Conservation (phyloP, 2,329 filamentous ascomycete species). For the Neodidymelliopsis sp. region DNA sequence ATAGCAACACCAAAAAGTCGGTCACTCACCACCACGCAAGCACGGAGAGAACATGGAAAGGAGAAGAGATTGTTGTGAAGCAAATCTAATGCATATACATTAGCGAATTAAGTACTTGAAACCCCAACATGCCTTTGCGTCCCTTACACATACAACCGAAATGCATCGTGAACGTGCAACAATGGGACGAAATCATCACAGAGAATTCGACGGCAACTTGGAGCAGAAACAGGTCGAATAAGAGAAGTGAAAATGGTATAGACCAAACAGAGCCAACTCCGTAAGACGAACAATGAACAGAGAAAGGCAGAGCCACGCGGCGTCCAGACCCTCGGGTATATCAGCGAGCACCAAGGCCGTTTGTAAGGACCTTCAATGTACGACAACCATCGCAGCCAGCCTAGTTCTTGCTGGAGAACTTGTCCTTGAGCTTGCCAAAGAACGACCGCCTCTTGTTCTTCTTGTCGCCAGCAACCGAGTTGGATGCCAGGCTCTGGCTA, state of each 20-base stretch:
- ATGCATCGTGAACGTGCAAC: conserved; percentile 2
- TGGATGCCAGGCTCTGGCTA: conserved; percentile 43
- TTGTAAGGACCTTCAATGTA: conserved; percentile 22
- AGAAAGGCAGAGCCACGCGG: conserved; percentile 24
- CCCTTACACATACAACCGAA: conserved; percentile 11
- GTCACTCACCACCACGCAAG: conserved; percentile 6
- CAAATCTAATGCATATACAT: conserved; percentile 32
- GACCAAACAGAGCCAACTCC: conserved; percentile 46
- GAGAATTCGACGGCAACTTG: conserved; percentile 30
- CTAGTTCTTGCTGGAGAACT: conserved; percentile 48
- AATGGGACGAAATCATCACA: conserved; percentile 5
- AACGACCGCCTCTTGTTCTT: conserved; percentile 58
- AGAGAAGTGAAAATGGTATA: conserved; percentile 46
- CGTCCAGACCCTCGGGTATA: conserved; percentile 30
- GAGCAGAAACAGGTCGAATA: conserved; percentile 28
- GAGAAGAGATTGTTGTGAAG: conserved; percentile 4
- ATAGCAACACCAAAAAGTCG: conserved; percentile 21
- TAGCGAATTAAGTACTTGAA: conserved; percentile 42
- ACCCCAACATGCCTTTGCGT: conserved; percentile 7
- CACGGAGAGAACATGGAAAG: neutral
- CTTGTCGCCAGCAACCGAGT: conserved; percentile 45
- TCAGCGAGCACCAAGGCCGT: conserved; percentile 29
- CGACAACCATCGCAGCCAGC: conserved; percentile 14
- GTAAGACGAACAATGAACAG: conserved; percentile 36
- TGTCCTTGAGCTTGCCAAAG: conserved; percentile 59